Evolutionary conservation across 169 alveolate species (phyloP), one percentile per base, ranked within the genome.

Genomic region (Miamiensis avidus): DNA sequence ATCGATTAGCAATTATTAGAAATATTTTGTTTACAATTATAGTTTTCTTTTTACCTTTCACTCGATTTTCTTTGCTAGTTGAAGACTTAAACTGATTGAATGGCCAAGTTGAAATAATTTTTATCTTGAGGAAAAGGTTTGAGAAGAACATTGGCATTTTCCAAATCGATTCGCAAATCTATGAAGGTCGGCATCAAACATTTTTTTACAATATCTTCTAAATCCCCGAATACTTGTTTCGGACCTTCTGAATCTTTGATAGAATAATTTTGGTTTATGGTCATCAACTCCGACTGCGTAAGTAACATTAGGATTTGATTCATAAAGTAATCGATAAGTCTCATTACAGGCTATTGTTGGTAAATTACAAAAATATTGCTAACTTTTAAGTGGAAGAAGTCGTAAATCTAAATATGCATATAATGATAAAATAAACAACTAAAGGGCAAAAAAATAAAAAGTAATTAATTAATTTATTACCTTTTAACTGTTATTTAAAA

Each of bases 291-390:
- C 29, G 84, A 34, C 34, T 79, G 64, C 27, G 84, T 34, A 28
- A 79, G 29, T 0, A 79, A 49, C 34, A 76, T 74, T 1, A 79
- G 31, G 0, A 79, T 79, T 65, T 79, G 29, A 30, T 79, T 79
- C 16, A 34, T 49, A 0, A 79, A 34, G 64, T 79, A 79, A 65
- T 79, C 84, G 27, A 79, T 79, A 0, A 79, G 28, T 49, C 84
- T 79, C 84, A 79, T 79, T 11, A 72, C 64, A 49, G 74, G 74
- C 31, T 79, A 29, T 79, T 79, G 64, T 26, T 32, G 29, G 76
- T 79, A 79, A 49, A 29, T 20, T 0, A 79, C 29, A 29, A 72
- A 49, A 28, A 79, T 64, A 34, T 69, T 49, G 4, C 20, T 49
- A 49, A 49, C 69, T 11, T 49, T 20, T 11, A 49, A 20, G 4